Evolutionary conservation across 352 stramenopile species (phyloP).

Genomic region (Phytopythium oedochilum): DNA sequence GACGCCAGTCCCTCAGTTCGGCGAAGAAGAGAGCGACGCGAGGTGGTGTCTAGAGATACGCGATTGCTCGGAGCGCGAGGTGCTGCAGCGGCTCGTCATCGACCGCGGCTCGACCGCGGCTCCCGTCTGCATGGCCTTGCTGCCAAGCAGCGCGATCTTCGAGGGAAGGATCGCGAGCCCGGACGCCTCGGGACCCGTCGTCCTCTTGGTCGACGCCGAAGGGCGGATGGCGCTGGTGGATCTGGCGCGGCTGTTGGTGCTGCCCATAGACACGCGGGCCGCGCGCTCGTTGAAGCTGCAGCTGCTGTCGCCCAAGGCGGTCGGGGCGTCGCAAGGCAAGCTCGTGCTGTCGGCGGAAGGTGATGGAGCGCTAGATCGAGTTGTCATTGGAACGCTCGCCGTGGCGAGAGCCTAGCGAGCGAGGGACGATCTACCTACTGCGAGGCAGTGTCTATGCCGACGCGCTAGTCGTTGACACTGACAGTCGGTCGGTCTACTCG

Average conservation of each 20-base stretch:
- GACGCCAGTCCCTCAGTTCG: neutral
- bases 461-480: neutral
- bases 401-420: neutral
- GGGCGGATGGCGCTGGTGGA: slow-evolving; percentile 26
- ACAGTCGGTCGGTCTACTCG: slow-evolving; percentile 13
- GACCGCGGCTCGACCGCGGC: neutral
- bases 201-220: slow-evolving; percentile 18
- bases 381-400: neutral
- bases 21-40: neutral
- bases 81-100: slow-evolving; percentile 23
- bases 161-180: slow-evolving; percentile 1
- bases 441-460: neutral
- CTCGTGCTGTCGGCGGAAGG: neutral
- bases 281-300: slow-evolving; percentile 7
- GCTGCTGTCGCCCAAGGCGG: neutral
- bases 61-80: slow-evolving; percentile 22
- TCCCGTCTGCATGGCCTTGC: slow-evolving; percentile 2
- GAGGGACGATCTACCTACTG: neutral
- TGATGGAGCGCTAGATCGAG: neutral
- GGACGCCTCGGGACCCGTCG: neutral
- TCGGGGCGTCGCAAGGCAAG: neutral
- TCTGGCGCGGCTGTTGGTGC: slow-evolving; percentile 2
- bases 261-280: slow-evolving; percentile 13
- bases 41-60: slow-evolving; percentile 33
- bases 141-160: neutral